phyloP scores from a whole-genome alignment of 441 rosid genomes.

The Populus trichocarpa region DNA sequence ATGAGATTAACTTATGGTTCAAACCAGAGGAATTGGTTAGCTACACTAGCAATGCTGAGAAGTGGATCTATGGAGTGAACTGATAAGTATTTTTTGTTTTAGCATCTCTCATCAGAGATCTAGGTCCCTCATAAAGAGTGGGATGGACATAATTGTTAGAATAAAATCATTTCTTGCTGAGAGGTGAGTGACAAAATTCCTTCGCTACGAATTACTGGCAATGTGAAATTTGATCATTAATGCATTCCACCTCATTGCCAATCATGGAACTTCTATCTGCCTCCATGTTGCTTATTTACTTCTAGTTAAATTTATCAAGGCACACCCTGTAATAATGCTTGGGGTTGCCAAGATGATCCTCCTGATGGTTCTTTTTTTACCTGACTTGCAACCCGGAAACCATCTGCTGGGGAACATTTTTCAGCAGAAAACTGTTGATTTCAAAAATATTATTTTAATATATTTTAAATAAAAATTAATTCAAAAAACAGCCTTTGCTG shows the following conservation, averaged over 20 bases:
- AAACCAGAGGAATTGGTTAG: constrained; percentile 86
- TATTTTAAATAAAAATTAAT: no score
- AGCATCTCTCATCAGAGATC: constrained; percentile 14
- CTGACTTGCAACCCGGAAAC: no score
- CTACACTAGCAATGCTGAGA: constrained; percentile 78
- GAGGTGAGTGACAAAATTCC: constrained; percentile 10
- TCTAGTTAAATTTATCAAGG: background rate
- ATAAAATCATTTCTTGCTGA: constrained; percentile 24
- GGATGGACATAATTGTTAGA: constrained; percentile 25
- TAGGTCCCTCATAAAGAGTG: constrained; percentile 23
- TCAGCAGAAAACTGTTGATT: no score
- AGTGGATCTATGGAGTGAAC: constrained; percentile 84
- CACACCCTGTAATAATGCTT: background rate
- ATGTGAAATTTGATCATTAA: background rate
- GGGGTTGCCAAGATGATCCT: background rate
- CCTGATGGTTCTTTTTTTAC: background rate
- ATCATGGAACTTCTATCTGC: no score
- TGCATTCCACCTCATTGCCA: background rate
- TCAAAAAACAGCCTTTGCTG: no score
- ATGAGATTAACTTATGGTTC: constrained; percentile 91
- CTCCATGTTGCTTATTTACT: background rate
- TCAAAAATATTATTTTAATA: no score
- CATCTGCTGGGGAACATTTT: no score
- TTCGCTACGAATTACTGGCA: background rate
- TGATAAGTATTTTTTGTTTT: constrained; percentile 18